A percentile compares a stretch with the other conserved stretches of the same genome.
These are phyloP conservation scores for Suhomyces canberraensis DNA, from an alignment of 805 yeast genomes.

Conservation along the genomic window DNA sequence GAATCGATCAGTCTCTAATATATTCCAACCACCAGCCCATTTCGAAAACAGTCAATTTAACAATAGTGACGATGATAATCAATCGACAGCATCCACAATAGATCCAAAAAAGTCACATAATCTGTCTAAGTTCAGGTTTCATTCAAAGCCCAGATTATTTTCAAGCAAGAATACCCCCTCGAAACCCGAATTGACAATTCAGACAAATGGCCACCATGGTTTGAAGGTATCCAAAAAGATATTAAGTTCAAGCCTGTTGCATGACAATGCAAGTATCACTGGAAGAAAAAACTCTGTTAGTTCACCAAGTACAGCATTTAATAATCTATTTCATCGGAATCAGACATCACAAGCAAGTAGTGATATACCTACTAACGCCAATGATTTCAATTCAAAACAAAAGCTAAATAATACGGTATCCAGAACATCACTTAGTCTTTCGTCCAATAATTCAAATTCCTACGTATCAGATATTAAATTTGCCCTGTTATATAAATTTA, in stretches of 20 bases:
- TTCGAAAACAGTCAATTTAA: conserved; percentile 4
- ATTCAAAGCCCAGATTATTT: conserved; percentile 8
- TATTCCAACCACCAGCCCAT: conserved; percentile 10
- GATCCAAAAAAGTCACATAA: conserved; percentile 1
- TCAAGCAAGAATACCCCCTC: conserved; percentile 9
- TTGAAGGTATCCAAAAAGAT: conserved; percentile 24
- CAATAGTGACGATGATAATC: conserved; percentile 9
- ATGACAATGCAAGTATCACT: conserved; percentile 8
- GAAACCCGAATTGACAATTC: conserved; percentile 31
- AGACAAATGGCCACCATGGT: conserved; percentile 26
- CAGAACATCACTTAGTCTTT: conserved; percentile 24
- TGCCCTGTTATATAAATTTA: conserved; percentile 32
- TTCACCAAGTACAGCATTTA: conserved; percentile 33
- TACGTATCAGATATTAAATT: conserved; percentile 25
- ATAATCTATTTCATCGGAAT: conserved; percentile 31
- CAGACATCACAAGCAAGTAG: conserved; percentile 13
- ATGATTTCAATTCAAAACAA: conserved; percentile 13
- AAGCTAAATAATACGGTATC: conserved; percentile 9
- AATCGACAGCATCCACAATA: background rate
- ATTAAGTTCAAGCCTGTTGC: conserved; percentile 16
- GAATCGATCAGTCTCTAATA: conserved; percentile 21
- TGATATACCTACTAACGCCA: conserved; percentile 9
- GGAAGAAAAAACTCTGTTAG: conserved; percentile 22
- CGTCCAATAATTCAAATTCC: conserved; percentile 36
- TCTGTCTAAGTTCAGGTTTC: conserved; percentile 9